Evolutionary conservation across 805 yeast species (phyloP).

Genomic region (Lachancea fermentati): DNA sequence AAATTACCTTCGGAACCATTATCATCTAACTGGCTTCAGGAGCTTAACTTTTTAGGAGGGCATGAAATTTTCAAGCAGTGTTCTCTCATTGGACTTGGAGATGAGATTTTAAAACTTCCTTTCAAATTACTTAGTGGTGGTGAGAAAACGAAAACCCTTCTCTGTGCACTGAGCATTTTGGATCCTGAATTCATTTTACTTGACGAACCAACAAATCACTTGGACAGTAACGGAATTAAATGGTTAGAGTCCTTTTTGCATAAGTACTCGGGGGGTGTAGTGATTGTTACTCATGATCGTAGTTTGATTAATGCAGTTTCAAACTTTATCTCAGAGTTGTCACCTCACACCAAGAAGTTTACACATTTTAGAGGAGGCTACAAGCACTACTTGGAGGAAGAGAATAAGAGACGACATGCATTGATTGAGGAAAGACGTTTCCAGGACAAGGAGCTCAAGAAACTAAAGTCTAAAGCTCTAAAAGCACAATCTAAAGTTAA

Average conservation of each 20-base stretch:
- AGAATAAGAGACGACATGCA: conserved; percentile 11
- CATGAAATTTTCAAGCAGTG: conserved; percentile 14
- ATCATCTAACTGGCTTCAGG: conserved; percentile 14
- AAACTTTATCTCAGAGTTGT: conserved; percentile 12
- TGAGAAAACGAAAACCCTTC: conserved; percentile 15
- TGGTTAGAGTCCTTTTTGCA: conserved; percentile 15
- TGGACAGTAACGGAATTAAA: conserved; percentile 13
- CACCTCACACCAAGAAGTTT: conserved; percentile 13
- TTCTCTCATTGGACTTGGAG: conserved; percentile 12
- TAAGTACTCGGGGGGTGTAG: conserved; percentile 10
- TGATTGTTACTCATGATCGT: conserved; percentile 15
- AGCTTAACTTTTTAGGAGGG: conserved; percentile 15
- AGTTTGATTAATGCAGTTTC: conserved; percentile 14
- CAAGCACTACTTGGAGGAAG: conserved; percentile 14
- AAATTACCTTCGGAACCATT: conserved; percentile 10
- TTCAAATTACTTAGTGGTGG: conserved; percentile 15
- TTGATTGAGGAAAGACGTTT: conserved; percentile 12
- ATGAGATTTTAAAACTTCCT: conserved; percentile 11
- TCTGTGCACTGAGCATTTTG: conserved; percentile 14
- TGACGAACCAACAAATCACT: conserved; percentile 16
- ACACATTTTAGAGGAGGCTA: conserved; percentile 15
- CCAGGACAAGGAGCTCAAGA: conserved; percentile 15
- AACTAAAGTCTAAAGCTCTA: conserved; percentile 11
- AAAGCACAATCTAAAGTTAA: conserved; percentile 14
- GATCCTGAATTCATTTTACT: conserved; percentile 14